phyloP scores from a whole-genome alignment of 352 stramenopile species.

The Thraustochytrium sp. region DNA sequence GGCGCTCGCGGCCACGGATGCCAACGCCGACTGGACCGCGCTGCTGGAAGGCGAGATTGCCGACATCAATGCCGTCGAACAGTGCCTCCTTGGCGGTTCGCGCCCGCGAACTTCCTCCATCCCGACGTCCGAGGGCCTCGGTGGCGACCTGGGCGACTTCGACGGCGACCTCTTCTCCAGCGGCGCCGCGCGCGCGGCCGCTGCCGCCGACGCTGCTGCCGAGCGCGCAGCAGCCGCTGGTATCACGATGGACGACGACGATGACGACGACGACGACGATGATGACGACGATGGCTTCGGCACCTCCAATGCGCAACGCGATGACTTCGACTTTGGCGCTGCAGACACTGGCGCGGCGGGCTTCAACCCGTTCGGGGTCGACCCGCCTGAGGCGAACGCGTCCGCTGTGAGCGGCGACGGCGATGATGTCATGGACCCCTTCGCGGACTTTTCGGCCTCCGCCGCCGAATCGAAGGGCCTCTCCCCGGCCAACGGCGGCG shows the following conservation, averaged over 20 bases:
- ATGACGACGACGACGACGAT: constrained; percentile 17
- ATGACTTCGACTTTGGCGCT: too few species aligned
- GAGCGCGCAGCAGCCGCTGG: background rate
- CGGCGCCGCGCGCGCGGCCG: background rate
- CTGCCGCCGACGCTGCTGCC: background rate
- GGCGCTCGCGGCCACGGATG: background rate
- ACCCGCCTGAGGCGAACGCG: too few species aligned
- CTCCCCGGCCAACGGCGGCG: background rate
- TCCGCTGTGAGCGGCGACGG: too few species aligned
- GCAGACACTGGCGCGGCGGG: background rate
- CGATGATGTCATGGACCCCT: too few species aligned
- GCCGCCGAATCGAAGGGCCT: too few species aligned
- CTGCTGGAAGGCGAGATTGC: constrained; percentile 19
- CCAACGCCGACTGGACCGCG: background rate
- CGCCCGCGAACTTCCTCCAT: background rate
- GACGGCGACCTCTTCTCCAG: constrained; percentile 5
- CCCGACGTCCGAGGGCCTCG: constrained; percentile 1
- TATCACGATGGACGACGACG: background rate
- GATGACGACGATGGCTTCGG: background rate
- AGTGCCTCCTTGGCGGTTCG: constrained; percentile 6
- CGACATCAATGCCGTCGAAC: constrained; percentile 16
- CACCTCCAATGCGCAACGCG: too few species aligned
- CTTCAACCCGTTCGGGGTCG: background rate
- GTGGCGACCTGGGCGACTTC: constrained; percentile 31
- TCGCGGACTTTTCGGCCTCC: background rate